phyloP scores from a whole-genome alignment of 1,284 basidiomycete genomes.

The Cerioporus squamosus region DNA sequence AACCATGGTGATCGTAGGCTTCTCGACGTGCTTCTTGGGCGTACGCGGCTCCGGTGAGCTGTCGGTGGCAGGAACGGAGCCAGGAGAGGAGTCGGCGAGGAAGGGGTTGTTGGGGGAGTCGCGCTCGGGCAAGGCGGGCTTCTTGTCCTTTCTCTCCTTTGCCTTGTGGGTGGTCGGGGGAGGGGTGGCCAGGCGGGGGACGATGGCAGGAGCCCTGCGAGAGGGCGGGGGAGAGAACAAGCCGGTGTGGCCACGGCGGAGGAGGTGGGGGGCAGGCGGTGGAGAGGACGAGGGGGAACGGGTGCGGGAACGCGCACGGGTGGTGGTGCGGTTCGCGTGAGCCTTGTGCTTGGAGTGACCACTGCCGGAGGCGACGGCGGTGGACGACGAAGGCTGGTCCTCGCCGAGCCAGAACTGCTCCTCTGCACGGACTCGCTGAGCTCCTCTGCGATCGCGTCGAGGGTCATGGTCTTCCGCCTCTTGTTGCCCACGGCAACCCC shows the following conservation, averaged over 20 bases:
- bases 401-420: conserved; percentile 40
- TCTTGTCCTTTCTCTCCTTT: conserved; percentile 12
- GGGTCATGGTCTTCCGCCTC: conserved; percentile 33
- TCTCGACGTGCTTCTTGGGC: conserved; percentile 41
- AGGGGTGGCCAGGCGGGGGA: conserved; percentile 21
- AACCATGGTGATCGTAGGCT: conserved; percentile 57
- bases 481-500: conserved; percentile 30
- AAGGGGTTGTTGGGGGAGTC: conserved; percentile 62
- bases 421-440: conserved; percentile 35
- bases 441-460: conserved; percentile 40
- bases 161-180: conserved; percentile 6
- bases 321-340: conserved; percentile 10
- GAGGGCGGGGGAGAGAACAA: conserved; percentile 40
- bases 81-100: conserved; percentile 34
- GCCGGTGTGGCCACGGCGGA: conserved; percentile 30
- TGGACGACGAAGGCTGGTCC: conserved; percentile 10
- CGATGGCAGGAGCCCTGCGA: conserved; percentile 29
- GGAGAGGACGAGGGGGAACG: conserved; percentile 37
- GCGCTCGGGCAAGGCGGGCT: conserved; percentile 38
- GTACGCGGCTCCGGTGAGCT: conserved; percentile 23
- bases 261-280: conserved; percentile 28
- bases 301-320: conserved; percentile 24
- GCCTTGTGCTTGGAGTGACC: not conserved
- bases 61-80: conserved; percentile 12
- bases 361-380: conserved; percentile 2